Evolutionary conservation across 371 early-diverging fungal species (phyloP), one percentile per base, ranked within the genome.

Genomic region (Mucor lusitanicus): DNA sequence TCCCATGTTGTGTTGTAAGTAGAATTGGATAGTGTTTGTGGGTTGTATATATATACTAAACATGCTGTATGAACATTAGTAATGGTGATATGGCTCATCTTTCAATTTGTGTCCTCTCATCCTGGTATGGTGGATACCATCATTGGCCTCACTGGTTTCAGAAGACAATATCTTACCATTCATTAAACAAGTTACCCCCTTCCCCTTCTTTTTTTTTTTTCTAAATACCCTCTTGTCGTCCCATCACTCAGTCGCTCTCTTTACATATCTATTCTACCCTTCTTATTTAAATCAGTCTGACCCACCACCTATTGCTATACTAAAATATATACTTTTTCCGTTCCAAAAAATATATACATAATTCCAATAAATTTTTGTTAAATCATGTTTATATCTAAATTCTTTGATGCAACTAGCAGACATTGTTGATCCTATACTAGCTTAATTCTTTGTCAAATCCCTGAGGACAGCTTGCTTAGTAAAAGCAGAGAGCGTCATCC

Each of bases 1-100:
- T 5, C 83, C 83, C 13, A 66, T 83, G 64, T 65, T 83, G 35
- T 78, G 74, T 42, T 58, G 83, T 82, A 82, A 82, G 83, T 50
- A 44, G 2, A 35, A 32, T n/a, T 30, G 2, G 30, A 30, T 30
- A 6, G 30, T 6, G 3, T 33, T 33, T 7, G 33, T 30, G 2
- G 6, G 7, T 33, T 33, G 33, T 33, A 8, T 7, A 7, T 21
- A 12, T 62, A 15, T 59, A 39, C 15, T 59, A 27, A 57, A 12
- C 27, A 53, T 50, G 12, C 28, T 42, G 25, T 39, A 21, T 19
- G 65, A 30, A 30, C 30, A 30, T 30, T 71, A 82, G 83, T 80
- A 32, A 80, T 79, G 80, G 74, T 82, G 15, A 62, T 69, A 28
- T 77, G 74, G 66, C 65, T 82, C 19, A 71, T 75, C 17, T 80